Evolutionary conservation across 78 protist species (phyloP), one percentile per base, ranked within the genome.

Genomic region (Dictyostelium brefeldianum): DNA sequence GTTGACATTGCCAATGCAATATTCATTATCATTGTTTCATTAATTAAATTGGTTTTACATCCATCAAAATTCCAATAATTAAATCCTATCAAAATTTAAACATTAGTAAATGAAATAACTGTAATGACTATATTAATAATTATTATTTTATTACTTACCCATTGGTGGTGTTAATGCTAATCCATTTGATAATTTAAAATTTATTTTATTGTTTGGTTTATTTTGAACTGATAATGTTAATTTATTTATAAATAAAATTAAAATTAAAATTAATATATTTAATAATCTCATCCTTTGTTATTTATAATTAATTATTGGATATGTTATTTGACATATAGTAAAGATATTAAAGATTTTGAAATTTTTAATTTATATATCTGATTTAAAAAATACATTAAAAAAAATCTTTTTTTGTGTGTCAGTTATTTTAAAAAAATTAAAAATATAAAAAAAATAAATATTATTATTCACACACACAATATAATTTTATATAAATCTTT

Each of bases 1-100:
- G 95, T 22, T 4, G 91, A 92, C 94, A 97, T 92, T 29, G 95
- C 94, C 29, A 89, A 89, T 7, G 92, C 83, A 56, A 96, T 96
- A 25, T 56, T 64, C 53, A 31, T 43, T 10, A 94, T 54, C 80
- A 96, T 11, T 20, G 46, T 48, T n/a, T 95, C 97, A 48, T 97
- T 95, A 36, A 97, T 96, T 67, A 67, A 67, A 15, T 25, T 31
- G 3, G 75, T 67, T 67, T 67, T 17, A 31, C 75, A 67, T 12
- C 25, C 75, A 67, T 31, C 43, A 14, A 31, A 31, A 67, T 67
- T 67, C 75, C 75, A 67, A 31, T 25, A 31, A 31, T 67, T 67
- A 62, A 62, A 62, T 62, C 70, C 67, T 57, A 6, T 56, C 5
- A 57, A 36, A 36, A 36, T 36, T n/a, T n/a, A n/a, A n/a, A 57